A percentile compares a stretch with the other conserved stretches of the same genome.
phyloP scores from a whole-genome alignment of 768 basidiomycete genomes.

The Lyophyllum semitale region DNA sequence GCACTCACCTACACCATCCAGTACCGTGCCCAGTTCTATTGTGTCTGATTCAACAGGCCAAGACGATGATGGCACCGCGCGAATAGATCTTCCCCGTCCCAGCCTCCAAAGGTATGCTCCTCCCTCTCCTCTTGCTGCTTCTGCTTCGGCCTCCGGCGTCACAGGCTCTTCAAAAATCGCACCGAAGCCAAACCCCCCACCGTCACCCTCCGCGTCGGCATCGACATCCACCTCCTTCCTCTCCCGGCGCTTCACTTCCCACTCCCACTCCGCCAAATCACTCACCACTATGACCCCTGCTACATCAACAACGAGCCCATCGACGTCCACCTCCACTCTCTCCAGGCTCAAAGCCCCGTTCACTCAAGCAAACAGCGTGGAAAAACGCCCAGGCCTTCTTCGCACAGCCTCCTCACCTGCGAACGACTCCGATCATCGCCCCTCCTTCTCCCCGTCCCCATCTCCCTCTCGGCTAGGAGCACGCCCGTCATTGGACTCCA shows the following conservation, averaged over 20 bases:
- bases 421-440: neutral
- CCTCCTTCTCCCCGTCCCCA: constrained; percentile 8
- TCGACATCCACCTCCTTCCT: constrained; percentile 12
- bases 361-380: neutral
- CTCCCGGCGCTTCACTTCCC: constrained; percentile 9
- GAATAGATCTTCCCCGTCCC: neutral
- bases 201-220: constrained; percentile 1
- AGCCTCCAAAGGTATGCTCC: neutral
- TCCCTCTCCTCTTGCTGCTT: constrained; percentile 11
- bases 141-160: neutral
- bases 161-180: neutral
- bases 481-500: constrained; percentile 10
- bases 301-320: neutral
- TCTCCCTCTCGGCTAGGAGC: constrained; percentile 5
- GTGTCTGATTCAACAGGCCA: constrained; percentile 9
- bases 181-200: constrained; percentile 1
- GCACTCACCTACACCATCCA: neutral
- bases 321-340: neutral
- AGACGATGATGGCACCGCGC: constrained; percentile 3
- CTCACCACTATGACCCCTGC: neutral
- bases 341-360: constrained; percentile 10
- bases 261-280: neutral
- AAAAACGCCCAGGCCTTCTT: neutral
- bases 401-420: constrained; percentile 1
- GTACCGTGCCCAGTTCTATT: constrained; percentile 3